Base-by-base conservation (phyloP, 192 early-diverging fungal genomes). In the Cladochytrium replicatum region DNA sequence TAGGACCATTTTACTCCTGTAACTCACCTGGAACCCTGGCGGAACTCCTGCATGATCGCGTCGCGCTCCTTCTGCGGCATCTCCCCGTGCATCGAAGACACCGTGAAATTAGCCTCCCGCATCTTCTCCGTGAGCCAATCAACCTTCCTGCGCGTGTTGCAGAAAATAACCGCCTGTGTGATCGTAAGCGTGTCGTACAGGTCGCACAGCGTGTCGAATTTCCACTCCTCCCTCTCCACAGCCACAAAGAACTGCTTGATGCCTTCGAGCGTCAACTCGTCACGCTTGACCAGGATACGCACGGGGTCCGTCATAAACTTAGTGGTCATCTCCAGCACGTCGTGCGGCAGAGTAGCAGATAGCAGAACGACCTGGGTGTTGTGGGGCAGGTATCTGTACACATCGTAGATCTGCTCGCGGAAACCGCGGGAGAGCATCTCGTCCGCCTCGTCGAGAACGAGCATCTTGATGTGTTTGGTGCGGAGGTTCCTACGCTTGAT, bases 201-300 rank as follows among this genome's bases (percentile, higher is more conserved):
- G 63, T 98, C 89, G 68, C 94, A 94, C 9, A 97, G 69, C 6
- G 94, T 97, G 54, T 97, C 94, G 46, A 95, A 91, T 57, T 97
- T 97, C 94, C 94, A 97, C 53, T 95, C 92, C 51, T 97, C 94
- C 56, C 81, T 79, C 50, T 97, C 94, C 15, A 97, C 94, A 34
- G 91, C 86, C 19, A 97, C 88, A 69, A 91, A 96, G 68, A 99
- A 99, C 62, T 99, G 95, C 63, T 92, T 93, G 67, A 99, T 99
- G 22, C 93, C 95, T 70, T 99, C 93, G 29, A 99, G 64, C 29
- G 95, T 95, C 66, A 98, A 72, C 67, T 98, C 94, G 63, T 99
- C 95, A 75, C 95, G 90, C 75, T 99, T 99, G 41, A 97, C 93
- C 26, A 97, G 75, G 37, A 97, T 86, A 26, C 91, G 81, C 55